Evolutionary conservation across 2,329 filamentous ascomycete genomes (phyloP), one percentile per base, ranked within the genome.

Genomic region (Elsinoe arachidis): DNA sequence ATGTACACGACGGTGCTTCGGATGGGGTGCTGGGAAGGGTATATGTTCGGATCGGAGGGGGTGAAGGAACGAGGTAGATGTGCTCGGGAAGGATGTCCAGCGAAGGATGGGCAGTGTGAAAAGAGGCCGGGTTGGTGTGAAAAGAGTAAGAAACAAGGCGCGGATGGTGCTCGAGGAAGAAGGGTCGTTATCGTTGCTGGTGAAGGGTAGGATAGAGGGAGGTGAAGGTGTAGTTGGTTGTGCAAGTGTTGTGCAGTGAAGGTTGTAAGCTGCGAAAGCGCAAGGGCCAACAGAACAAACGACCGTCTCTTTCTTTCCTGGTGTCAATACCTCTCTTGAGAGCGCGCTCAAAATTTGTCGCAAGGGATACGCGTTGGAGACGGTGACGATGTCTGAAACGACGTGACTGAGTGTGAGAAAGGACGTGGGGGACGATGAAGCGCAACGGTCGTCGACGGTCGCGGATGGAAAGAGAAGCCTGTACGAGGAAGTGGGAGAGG

Each of bases 1-100:
- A 56, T 56, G 23, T 56, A 56, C 54, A 55, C 54, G 59, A 58
- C 53, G 55, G 51, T 39, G 57, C 56, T 54, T 56, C 55, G 37
- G 55, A 7, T 38, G 46, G 55, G 59, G 54, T 57, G 59, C 21
- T 60, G 56, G 38, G 52, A 44, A 12, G 56, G 38, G 52, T 43
- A 51, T 38, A 26, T 57, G 53, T 55, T 55, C 57, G 53, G 52
- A 55, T 60, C 58, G 56, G 58, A 49, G 54, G 51, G 38, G 41
- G 53, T 47, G 35, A 10, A 39, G 34, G n/a, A 37, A 39, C 33
- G 33, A 53, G 34, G 33, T 17, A 14, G 39, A 14, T 56, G 54
- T 33, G 43, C 26, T 19, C 41, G 30, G 17, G 23, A 38, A 33
- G 26, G 23, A 56, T 46, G 55, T 56, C 39, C 55, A 56, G 55